Evolutionary conservation across 495 filamentous ascomycete genomes (phyloP).

Genomic region (Elaphomyces granulatus): DNA sequence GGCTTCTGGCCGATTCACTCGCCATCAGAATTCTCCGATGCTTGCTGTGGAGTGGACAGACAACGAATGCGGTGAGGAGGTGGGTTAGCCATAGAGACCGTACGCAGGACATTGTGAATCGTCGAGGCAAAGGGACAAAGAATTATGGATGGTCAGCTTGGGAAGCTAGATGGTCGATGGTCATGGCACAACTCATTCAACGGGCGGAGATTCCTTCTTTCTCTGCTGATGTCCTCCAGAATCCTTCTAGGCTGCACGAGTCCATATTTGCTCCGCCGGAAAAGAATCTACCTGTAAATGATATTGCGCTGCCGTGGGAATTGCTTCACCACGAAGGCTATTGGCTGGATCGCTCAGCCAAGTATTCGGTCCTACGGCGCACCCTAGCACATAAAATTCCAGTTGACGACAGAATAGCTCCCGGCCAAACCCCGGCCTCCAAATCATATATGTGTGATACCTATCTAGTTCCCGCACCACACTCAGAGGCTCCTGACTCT

Average conservation of each 20-base stretch:
- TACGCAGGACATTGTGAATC: slow-evolving; percentile 60
- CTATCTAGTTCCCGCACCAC: slow-evolving; percentile 68
- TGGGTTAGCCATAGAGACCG: slow-evolving; percentile 62
- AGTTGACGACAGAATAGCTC: slow-evolving; percentile 54
- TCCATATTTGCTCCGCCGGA: slow-evolving; percentile 47
- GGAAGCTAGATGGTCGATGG: slow-evolving; percentile 67
- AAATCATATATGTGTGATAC: slow-evolving; percentile 54
- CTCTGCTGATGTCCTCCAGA: slow-evolving; percentile 8
- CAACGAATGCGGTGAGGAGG: slow-evolving; percentile 55
- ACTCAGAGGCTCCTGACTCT: slow-evolving; percentile 49
- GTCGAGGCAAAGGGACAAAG: slow-evolving; percentile 63
- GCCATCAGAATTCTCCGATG: slow-evolving; percentile 69
- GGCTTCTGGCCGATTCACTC: slow-evolving; percentile 64
- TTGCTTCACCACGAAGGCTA: slow-evolving; percentile 76
- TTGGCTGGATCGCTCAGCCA: slow-evolving; percentile 61
- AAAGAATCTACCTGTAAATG: slow-evolving; percentile 46
- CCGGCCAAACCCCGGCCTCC: slow-evolving; percentile 51
- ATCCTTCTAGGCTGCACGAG: slow-evolving; percentile 11
- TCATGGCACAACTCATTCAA: slow-evolving; percentile 70
- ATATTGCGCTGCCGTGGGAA: slow-evolving; percentile 62
- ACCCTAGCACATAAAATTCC: slow-evolving; percentile 52
- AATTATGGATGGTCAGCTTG: slow-evolving; percentile 83
- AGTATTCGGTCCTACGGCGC: slow-evolving; percentile 46
- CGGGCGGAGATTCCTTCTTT: slow-evolving; percentile 37
- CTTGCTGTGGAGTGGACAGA: slow-evolving; percentile 58